phyloP scores from a whole-genome alignment of 805 yeast genomes.

The Ogataea zsoltii region DNA sequence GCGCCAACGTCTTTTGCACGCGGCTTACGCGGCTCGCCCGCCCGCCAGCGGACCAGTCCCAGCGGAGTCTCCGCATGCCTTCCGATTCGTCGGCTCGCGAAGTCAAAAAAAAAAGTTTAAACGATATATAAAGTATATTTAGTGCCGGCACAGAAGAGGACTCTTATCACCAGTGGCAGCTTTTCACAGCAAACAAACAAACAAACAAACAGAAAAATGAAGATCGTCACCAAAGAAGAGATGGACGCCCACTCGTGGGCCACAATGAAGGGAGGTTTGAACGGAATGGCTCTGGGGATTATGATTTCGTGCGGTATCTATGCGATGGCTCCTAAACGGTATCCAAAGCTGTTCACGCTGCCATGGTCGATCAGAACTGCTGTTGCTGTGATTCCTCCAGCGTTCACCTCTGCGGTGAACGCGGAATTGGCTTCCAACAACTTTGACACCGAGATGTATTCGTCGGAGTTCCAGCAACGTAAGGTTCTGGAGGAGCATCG shows the following conservation, averaged over 20 bases:
- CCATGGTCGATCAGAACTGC: conserved; percentile 67
- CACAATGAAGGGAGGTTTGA: conserved; percentile 58
- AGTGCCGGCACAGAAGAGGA: too few relatives aligned
- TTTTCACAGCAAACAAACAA: too few relatives aligned
- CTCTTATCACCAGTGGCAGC: too few relatives aligned
- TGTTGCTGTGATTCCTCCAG: conserved; percentile 66
- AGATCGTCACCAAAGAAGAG: conserved; percentile 66
- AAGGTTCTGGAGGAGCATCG: conserved; percentile 46
- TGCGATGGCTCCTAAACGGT: conserved; percentile 48
- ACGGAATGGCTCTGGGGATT: conserved; percentile 58
- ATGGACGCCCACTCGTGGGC: conserved; percentile 62
- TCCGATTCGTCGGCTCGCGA: conserved; percentile 3
- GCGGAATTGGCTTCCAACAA: conserved; percentile 72
- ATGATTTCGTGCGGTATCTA: conserved; percentile 55
- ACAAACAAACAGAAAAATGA: conserved; percentile 45
- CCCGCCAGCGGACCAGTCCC: too few relatives aligned
- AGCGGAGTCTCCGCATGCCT: too few relatives aligned
- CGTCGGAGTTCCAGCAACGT: conserved; percentile 44
- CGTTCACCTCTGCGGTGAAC: conserved; percentile 56
- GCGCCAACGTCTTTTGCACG: neutral
- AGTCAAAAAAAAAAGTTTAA: too few relatives aligned
- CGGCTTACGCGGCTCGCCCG: neutral
- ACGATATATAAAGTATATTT: too few relatives aligned
- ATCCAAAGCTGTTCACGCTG: conserved; percentile 43
- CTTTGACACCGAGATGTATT: conserved; percentile 64